A percentile compares a stretch with the other conserved stretches of the same genome.
Conservation (phyloP, 2,329 filamentous ascomycete genomes). For the Magnaporthiopsis poae region DNA sequence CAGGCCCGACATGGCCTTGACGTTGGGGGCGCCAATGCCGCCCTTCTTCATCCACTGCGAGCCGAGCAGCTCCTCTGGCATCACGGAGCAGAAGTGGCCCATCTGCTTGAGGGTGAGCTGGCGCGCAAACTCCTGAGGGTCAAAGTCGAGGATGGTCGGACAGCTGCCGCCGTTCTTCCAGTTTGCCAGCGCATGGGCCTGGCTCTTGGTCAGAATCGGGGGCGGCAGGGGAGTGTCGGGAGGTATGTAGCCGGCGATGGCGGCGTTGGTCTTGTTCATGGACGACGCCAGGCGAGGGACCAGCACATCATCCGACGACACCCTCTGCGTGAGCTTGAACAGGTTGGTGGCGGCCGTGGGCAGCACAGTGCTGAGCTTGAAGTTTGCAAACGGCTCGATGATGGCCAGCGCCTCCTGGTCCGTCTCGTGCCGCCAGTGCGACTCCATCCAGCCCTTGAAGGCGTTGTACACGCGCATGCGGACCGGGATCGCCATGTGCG, state of each 20-base stretch:
- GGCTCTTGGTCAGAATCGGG: conserved; percentile 63
- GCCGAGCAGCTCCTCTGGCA: conserved; percentile 81
- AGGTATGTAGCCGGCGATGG: conserved; percentile 59
- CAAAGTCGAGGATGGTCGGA: conserved; percentile 78
- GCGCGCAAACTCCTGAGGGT: conserved; percentile 78
- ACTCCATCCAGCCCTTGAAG: conserved; percentile 95
- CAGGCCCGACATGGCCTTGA: conserved; percentile 84
- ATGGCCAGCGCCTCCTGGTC: conserved; percentile 66
- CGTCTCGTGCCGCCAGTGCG: conserved; percentile 78
- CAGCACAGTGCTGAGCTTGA: conserved; percentile 56
- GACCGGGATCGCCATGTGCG: conserved; percentile 66
- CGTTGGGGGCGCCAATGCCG: conserved; percentile 70
- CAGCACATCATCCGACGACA: conserved; percentile 61
- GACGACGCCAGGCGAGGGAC: conserved; percentile 77
- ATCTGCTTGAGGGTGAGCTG: conserved; percentile 91
- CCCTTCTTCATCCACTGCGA: conserved; percentile 90
- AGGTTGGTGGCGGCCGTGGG: conserved; percentile 74
- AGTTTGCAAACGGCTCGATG: conserved; percentile 71
- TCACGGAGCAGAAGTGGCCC: conserved; percentile 78
- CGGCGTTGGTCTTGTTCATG: conserved; percentile 77
- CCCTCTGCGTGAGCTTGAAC: conserved; percentile 67
- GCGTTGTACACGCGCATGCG: conserved; percentile 88
- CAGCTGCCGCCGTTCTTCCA: conserved; percentile 60
- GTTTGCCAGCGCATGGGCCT: conserved; percentile 59
- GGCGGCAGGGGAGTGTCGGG: conserved; percentile 63